A percentile compares a stretch with the other conserved stretches of the same genome.
These are phyloP conservation scores for Carpinus viminea DNA, from an alignment of 306 rosid species.

Conservation along the genomic window DNA sequence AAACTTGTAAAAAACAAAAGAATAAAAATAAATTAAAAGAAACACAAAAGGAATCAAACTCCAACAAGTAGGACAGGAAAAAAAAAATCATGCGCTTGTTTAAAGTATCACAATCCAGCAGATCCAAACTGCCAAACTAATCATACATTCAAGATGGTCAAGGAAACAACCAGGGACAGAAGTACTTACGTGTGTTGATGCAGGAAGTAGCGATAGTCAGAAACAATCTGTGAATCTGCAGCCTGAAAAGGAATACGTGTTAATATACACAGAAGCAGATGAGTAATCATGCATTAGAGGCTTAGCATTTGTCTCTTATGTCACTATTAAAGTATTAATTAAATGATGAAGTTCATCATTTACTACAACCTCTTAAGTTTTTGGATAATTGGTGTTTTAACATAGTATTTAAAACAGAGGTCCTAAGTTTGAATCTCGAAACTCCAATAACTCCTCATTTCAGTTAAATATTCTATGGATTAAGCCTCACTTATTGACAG, in stretches of 20 bases:
- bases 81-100: not conserved
- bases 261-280: constrained; percentile 10
- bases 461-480: too few relatives aligned
- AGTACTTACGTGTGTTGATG: constrained; percentile 87
- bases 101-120: not conserved
- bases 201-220: constrained; percentile 90
- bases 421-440: too few relatives aligned
- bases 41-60: not conserved
- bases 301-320: constrained; percentile 3
- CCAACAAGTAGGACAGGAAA: not conserved
- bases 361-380: too few relatives aligned
- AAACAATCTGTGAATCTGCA: constrained; percentile 91
- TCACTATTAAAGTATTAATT: not conserved
- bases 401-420: too few relatives aligned
- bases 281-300: not conserved
- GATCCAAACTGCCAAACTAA: constrained; percentile 4
- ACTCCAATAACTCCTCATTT: too few relatives aligned
- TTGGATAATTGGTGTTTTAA: too few relatives aligned
- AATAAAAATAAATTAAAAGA: not conserved
- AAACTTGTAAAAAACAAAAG: not conserved
- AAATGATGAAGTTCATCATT: too few relatives aligned
- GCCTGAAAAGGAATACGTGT: constrained; percentile 55
- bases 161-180: not conserved
- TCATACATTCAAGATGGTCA: constrained; percentile 1
- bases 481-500: too few relatives aligned